Evolutionary conservation across 2,329 filamentous ascomycete genomes (phyloP).

Genomic region (Colletotrichum lini): DNA sequence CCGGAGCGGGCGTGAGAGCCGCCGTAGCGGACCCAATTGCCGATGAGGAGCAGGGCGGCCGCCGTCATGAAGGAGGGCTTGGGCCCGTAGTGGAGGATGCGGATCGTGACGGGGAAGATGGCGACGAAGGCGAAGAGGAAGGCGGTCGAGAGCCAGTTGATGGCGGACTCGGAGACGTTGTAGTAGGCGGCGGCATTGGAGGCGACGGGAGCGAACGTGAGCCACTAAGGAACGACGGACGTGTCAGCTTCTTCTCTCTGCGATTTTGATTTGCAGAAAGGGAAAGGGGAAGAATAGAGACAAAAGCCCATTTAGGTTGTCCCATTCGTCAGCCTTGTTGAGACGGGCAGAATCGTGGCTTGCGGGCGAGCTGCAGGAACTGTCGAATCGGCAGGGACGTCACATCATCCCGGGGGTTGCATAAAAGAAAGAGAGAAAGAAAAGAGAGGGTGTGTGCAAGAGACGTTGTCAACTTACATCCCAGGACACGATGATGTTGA

Average conservation of each 20-base stretch:
- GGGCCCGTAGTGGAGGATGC: slow-evolving; percentile 84
- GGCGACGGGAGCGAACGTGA: slow-evolving; percentile 90
- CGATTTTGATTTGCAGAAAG: not conserved
- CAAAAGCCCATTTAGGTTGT: not conserved
- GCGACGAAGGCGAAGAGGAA: slow-evolving; percentile 89
- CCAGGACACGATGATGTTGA: slow-evolving; percentile 96
- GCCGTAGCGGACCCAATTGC: slow-evolving; percentile 93
- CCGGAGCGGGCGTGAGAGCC: slow-evolving; percentile 68
- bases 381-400: not conserved
- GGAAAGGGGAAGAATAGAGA: no score
- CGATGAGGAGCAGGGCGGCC: slow-evolving; percentile 80
- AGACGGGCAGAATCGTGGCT: not conserved
- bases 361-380: slow-evolving; percentile 8
- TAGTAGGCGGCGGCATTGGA: slow-evolving; percentile 83
- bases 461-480: slow-evolving; percentile 76
- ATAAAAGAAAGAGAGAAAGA: not conserved
- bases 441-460: not conserved
- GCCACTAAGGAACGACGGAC: slow-evolving; percentile 73
- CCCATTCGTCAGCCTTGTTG: slow-evolving; percentile 20
- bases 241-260: slow-evolving; percentile 6
- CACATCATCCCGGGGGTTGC: not conserved
- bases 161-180: slow-evolving; percentile 77
- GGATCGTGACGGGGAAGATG: slow-evolving; percentile 80
- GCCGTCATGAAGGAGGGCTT: slow-evolving; percentile 82
- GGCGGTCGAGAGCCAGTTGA: slow-evolving; percentile 94